Evolutionary conservation across 306 rosid species (phyloP).

Genomic region (barrel medic (Medicago truncatula)): MtrunA17r5.0-ANR NC_053042.1:11000501-11001000

Average conservation of each 20-base stretch:
- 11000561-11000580: slow-evolving; percentile 22
- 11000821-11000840: slow-evolving; percentile 47
- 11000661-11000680: slow-evolving; percentile 30
- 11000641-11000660: slow-evolving; percentile 31
- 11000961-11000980: neutral
- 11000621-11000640: slow-evolving; percentile 2
- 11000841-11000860: slow-evolving; percentile 67
- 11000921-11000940: neutral
- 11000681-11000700: slow-evolving; percentile 52
- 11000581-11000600: neutral
- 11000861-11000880: slow-evolving; percentile 90
- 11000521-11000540: slow-evolving; percentile 78
- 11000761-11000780: slow-evolving; percentile 43
- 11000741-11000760: slow-evolving; percentile 47
- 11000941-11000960: neutral
- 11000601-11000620: neutral
- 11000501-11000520: slow-evolving; percentile 74
- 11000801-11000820: slow-evolving; percentile 46
- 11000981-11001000: slow-evolving; percentile 22
- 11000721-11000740: slow-evolving; percentile 47
- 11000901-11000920: slow-evolving; percentile 2
- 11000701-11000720: slow-evolving; percentile 51
- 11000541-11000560: slow-evolving; percentile 82
- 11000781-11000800: slow-evolving; percentile 45
- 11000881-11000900: neutral